Evolutionary conservation across 176 grass and related monocot genomes (phyloP).

Genomic region (Hyparrhenia diplandra): DNA sequence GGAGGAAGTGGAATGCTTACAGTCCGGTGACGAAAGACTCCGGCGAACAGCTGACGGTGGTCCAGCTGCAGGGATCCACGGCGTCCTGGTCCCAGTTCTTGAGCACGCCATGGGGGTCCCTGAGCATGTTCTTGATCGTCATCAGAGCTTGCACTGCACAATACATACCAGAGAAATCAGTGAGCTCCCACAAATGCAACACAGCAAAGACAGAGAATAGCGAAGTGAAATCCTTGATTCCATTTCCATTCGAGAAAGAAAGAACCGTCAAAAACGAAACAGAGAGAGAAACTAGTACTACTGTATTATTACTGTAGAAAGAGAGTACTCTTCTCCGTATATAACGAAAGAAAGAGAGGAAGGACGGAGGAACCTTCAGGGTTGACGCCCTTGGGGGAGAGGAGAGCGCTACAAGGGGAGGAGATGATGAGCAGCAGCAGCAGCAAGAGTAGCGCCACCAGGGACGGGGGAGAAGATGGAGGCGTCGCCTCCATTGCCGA

Average conservation of each 20-base stretch:
- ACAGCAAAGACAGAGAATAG: neutral
- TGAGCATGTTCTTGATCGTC: constrained; percentile 70
- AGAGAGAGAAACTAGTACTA: neutral
- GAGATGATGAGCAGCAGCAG: constrained; percentile 10
- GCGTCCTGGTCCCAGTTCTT: constrained; percentile 84
- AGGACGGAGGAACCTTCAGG: constrained; percentile 48
- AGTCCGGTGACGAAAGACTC: constrained; percentile 55
- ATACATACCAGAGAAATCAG: neutral
- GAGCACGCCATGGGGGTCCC: constrained; percentile 70
- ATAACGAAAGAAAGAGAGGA: neutral
- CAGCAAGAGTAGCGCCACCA: neutral
- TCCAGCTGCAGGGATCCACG: constrained; percentile 90
- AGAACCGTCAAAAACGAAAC: neutral
- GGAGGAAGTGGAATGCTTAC: constrained; percentile 29
- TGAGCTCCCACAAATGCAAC: neutral
- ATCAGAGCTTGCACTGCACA: constrained; percentile 82
- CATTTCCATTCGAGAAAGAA: neutral
- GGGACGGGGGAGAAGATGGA: neutral
- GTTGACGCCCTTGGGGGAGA: constrained; percentile 95
- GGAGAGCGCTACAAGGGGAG: constrained; percentile 37
- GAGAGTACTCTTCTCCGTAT: too few species aligned
- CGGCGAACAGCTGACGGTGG: constrained; percentile 66
- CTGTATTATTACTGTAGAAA: neutral
- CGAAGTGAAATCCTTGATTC: neutral
- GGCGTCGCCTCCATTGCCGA: constrained; percentile 40